A percentile compares a stretch with the other conserved stretches of the same genome.
Conservation (phyloP, 2,329 filamentous ascomycete genomes). For the Aspergillus niger region DNA sequence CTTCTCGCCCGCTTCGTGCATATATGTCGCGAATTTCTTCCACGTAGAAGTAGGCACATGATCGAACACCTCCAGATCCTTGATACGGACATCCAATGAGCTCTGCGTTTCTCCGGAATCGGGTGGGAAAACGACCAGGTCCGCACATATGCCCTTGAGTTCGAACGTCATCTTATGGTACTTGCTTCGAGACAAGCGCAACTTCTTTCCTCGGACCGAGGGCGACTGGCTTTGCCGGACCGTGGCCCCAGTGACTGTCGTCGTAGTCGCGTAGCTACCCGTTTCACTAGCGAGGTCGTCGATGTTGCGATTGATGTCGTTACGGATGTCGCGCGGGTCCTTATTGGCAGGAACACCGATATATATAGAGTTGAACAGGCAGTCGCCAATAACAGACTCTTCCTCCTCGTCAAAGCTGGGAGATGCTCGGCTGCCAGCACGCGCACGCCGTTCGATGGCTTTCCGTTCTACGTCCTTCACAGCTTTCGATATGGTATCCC, state of each 20-base stretch:
- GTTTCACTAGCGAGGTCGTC: constrained; percentile 87
- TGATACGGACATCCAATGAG: constrained; percentile 80
- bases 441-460: constrained; percentile 71
- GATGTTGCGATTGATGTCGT: constrained; percentile 83
- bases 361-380: constrained; percentile 98
- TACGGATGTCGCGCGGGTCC: constrained; percentile 78
- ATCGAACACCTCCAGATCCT: constrained; percentile 87
- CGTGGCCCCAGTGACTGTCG: constrained; percentile 50
- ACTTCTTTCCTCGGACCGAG: constrained; percentile 54
- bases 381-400: constrained; percentile 87
- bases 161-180: constrained; percentile 96
- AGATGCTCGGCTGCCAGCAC: constrained; percentile 58
- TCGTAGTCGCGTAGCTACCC: constrained; percentile 80
- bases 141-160: constrained; percentile 77
- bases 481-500: constrained; percentile 81
- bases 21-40: constrained; percentile 97
- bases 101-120: constrained; percentile 79
- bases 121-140: constrained; percentile 78
- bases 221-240: constrained; percentile 38
- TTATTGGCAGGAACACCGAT: constrained; percentile 86
- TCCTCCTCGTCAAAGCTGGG: constrained; percentile 65
- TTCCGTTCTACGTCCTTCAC: constrained; percentile 84
- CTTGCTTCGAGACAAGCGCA: constrained; percentile 81
- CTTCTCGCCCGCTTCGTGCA: constrained; percentile 80
- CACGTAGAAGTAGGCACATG: constrained; percentile 94